Conservation (phyloP, 306 rosid genomes). For the Cucumis hystrix region DNA sequence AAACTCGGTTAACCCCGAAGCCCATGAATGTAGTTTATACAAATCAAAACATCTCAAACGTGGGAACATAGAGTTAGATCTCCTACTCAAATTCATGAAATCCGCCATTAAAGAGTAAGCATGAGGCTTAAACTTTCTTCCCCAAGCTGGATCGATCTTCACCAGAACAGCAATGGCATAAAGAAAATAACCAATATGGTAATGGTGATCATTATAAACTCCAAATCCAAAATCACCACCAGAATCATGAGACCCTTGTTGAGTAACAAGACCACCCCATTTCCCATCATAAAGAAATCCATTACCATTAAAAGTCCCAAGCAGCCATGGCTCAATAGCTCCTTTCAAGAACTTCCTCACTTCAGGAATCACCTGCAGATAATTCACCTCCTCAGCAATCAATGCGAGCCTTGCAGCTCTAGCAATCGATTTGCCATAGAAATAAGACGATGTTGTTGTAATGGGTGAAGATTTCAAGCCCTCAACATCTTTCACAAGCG, state of each 20-base stretch:
- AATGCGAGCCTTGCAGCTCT: slow-evolving; percentile 80
- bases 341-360: slow-evolving; percentile 43
- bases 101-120: slow-evolving; percentile 61
- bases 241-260: slow-evolving; percentile 44
- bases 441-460: slow-evolving; percentile 30
- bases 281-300: slow-evolving; percentile 55
- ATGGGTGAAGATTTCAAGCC: slow-evolving; percentile 24
- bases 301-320: slow-evolving; percentile 61
- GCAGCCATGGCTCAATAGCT: slow-evolving; percentile 72
- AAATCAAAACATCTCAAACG: slow-evolving; percentile 67
- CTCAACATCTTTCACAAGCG: slow-evolving; percentile 47
- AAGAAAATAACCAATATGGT: slow-evolving; percentile 62
- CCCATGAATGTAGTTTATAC: slow-evolving; percentile 78
- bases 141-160: slow-evolving; percentile 71
- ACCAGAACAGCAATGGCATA: slow-evolving; percentile 73
- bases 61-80: slow-evolving; percentile 29
- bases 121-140: slow-evolving; percentile 46
- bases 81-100: slow-evolving; percentile 40
- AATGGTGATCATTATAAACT: slow-evolving; percentile 72
- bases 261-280: slow-evolving; percentile 77
- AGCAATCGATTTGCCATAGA: slow-evolving; percentile 62
- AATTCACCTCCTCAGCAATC: slow-evolving; percentile 71
- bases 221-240: slow-evolving; percentile 77
- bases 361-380: slow-evolving; percentile 39
- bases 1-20: slow-evolving; percentile 70